Base-by-base conservation (phyloP, 805 yeast species). In the Sugiyamaella mastotermitis region DNA sequence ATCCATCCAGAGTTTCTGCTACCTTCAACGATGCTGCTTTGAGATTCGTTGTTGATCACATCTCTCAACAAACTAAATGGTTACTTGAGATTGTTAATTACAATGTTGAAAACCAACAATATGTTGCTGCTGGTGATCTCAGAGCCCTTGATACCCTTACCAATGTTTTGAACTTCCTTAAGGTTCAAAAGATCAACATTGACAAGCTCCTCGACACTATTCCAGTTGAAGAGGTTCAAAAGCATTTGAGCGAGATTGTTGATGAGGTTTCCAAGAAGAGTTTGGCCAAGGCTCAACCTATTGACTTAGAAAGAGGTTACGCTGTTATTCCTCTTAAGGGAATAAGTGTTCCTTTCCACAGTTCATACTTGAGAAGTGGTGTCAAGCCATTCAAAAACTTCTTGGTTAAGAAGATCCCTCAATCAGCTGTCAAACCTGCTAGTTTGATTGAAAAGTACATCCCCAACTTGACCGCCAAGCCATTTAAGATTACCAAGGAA, bases 271-370 rank as follows among this genome's bases (percentile, higher is more conserved):
- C 96, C 27, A 76, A 78, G 63, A 78, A 83, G 61, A 76, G 95
- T 13, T 38, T 64, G 37, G 95, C 83, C 43, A 92, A 92, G 69
- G 87, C 94, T 38, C 97, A 90, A 71, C 98, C 98, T 53, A 85
- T 92, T 61, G 94, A 87, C 40, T 74, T 94, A 58, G 94, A 92
- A 69, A 83, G 98, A 71, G 99, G 99, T 18, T 90, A 85, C 55
- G 97, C 99, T 29, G 90, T 92, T 56, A 92, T 92, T 55, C 99
- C 99, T 62, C 77, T 92, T 65, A 87, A 83, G 73, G 98, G 98
- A 55, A 92, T 92, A 51, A 86, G 96, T n/a, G 99, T 92, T 61
- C 99, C 99, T 47, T 92, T 92, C 97, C 99, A 92, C 69, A 87
- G 97, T 20, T 81, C 95, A n/a, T 92, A 94, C 71, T 75, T 92